Conservation (phyloP, 192 early-diverging fungal genomes). For the Podila epigama region DNA sequence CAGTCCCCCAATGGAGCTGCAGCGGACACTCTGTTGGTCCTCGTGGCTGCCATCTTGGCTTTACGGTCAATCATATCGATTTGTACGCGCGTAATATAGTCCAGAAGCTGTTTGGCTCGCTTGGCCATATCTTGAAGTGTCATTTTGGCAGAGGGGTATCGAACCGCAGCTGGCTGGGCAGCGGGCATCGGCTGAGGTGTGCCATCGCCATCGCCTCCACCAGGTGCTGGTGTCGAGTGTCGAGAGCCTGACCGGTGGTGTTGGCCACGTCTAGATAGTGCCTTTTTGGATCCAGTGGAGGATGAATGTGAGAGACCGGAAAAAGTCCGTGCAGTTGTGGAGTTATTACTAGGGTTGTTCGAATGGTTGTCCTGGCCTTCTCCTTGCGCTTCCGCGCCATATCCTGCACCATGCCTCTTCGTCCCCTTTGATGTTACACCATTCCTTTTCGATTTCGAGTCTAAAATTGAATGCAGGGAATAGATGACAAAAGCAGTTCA, state of each 20-base stretch:
- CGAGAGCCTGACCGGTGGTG: slow-evolving; percentile 4
- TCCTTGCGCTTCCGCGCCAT: too few relatives aligned
- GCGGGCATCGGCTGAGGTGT: slow-evolving; percentile 33
- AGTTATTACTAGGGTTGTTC: too few relatives aligned
- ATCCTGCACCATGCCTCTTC: neutral
- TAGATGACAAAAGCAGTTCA: neutral
- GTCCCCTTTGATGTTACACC: neutral
- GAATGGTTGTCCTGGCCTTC: neutral
- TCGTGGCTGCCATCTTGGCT: neutral
- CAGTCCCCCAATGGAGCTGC: too few relatives aligned
- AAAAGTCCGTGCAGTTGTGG: neutral
- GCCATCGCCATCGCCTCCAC: neutral
- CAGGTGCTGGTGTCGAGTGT: neutral
- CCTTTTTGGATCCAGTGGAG: neutral
- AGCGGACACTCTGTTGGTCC: too few relatives aligned
- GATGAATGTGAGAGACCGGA: neutral
- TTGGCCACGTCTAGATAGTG: neutral
- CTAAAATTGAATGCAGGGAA: too few relatives aligned
- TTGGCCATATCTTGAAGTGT: slow-evolving; percentile 70
- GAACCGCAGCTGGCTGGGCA: slow-evolving; percentile 57
- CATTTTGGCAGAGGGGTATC: slow-evolving; percentile 59
- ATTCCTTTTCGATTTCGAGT: neutral
- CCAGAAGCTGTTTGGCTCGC: slow-evolving; percentile 68
- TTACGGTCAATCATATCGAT: slow-evolving; percentile 48
- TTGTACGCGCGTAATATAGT: slow-evolving; percentile 61